Base-by-base conservation (phyloP, 2,329 filamentous ascomycete species). In the Magnaporthiopsis incrustans region DNA sequence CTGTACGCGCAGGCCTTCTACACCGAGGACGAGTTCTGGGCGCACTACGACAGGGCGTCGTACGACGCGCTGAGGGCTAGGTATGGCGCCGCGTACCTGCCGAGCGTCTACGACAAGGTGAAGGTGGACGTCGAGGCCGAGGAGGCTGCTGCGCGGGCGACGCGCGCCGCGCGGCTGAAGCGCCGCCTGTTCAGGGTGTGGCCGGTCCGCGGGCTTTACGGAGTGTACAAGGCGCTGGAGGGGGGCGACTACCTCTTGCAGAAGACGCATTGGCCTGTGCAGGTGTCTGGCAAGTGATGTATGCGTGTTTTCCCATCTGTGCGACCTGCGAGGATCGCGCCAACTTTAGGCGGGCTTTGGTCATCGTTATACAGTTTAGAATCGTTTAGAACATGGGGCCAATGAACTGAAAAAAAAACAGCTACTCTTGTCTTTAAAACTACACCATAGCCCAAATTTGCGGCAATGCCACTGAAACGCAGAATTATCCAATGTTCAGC, bases 1-100 rank as follows among this genome's bases (percentile, higher is more conserved):
- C 75, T 91, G 1, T 91, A 91, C 67, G 86, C 87, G 0, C 87
- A 90, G 65, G 84, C 85, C 0, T 90, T 87, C 73, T 89, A 89
- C 72, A 83, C 80, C 3, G 83, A 88, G 70, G 80, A 83, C 0
- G 88, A 90, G 67, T 91, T 91, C 71, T 90, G 88, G 87, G 72
- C 77, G 12, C 79, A 84, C 63, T 90, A 89, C 66, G 82, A 89
- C 70, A 77, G 79, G 53, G 69, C 75, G 10, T 83, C 83, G 70
- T 89, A 90, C 66, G 82, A 89, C 59, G 72, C 70, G 3, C 73
- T 90, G 63, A 76, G 88, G 25, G 72, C 73, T 30, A 85, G 82
- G 70, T 90, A 89, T 69, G 74, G 77, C 5, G 88, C 88, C 0
- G 75, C 76, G 1, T 81, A 83, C 60, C 70, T 90, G 66, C 87